A percentile compares a stretch with the other conserved stretches of the same genome.
Conservation (phyloP, 2,329 filamentous ascomycete species). For the Lecanosticta acicola region DNA sequence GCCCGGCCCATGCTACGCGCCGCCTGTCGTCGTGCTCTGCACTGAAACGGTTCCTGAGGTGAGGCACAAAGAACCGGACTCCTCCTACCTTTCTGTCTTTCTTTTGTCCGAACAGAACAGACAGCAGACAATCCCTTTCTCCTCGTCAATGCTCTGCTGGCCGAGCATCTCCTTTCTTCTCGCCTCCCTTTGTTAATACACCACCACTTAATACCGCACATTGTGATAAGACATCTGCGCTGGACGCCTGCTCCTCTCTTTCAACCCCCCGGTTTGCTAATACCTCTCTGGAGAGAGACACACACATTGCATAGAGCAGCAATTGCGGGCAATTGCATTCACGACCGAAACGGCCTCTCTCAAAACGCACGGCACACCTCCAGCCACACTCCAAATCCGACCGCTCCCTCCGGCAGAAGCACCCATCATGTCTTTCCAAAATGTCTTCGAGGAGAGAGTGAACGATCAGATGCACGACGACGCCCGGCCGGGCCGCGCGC, state of each 20-base stretch:
- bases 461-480: conserved; percentile 31
- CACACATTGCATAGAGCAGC: neutral
- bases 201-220: too few species aligned
- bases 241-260: neutral
- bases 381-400: too few species aligned
- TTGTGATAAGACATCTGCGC: neutral
- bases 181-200: neutral
- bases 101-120: too few species aligned
- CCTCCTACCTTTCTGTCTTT: neutral
- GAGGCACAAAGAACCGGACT: neutral
- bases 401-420: neutral
- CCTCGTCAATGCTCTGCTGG: neutral
- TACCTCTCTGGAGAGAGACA: neutral
- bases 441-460: conserved; percentile 29
- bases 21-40: too few species aligned
- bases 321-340: neutral
- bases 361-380: conserved; percentile 1
- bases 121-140: neutral
- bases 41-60: too few species aligned
- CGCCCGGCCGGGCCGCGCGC: conserved; percentile 16
- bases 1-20: too few species aligned
- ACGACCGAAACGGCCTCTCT: neutral
- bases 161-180: neutral
- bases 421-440: conserved; percentile 26
- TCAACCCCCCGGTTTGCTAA: neutral